These are phyloP conservation scores for Aspergillus persii DNA, from an alignment of 2,329 filamentous ascomycete genomes.

Conservation along the genomic window DNA sequence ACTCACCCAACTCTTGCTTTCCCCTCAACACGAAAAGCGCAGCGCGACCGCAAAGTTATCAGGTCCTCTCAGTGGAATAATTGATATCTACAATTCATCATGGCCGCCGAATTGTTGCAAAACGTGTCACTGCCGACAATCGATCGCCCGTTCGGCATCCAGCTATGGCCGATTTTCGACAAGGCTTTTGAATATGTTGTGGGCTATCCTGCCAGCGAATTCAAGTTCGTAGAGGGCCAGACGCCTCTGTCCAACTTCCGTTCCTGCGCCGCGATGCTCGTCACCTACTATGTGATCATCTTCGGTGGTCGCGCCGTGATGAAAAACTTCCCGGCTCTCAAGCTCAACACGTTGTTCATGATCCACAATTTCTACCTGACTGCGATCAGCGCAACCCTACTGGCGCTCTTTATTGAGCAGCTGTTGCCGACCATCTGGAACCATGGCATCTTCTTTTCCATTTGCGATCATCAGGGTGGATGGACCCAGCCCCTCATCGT, in stretches of 20 bases:
- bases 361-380: slow-evolving; percentile 97
- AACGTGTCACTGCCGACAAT: slow-evolving; percentile 69
- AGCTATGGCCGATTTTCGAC: slow-evolving; percentile 92
- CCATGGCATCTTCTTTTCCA: slow-evolving; percentile 81
- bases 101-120: slow-evolving; percentile 50
- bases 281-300: slow-evolving; percentile 89
- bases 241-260: slow-evolving; percentile 90
- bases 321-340: slow-evolving; percentile 79
- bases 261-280: slow-evolving; percentile 74
- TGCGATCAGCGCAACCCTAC: slow-evolving; percentile 72
- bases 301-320: slow-evolving; percentile 91
- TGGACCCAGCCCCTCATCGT: slow-evolving; percentile 93
- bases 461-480: slow-evolving; percentile 74
- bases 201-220: slow-evolving; percentile 83
- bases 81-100: background rate
- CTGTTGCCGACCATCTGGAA: slow-evolving; percentile 77
- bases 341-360: slow-evolving; percentile 87
- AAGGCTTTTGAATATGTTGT: slow-evolving; percentile 73
- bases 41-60: background rate
- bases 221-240: slow-evolving; percentile 74
- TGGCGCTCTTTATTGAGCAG: slow-evolving; percentile 88
- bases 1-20: background rate
- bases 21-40: background rate
- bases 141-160: slow-evolving; percentile 86
- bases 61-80: background rate